Base-by-base conservation (phyloP, 2,329 filamentous ascomycete genomes). In the Akanthomyces lecanii region DNA sequence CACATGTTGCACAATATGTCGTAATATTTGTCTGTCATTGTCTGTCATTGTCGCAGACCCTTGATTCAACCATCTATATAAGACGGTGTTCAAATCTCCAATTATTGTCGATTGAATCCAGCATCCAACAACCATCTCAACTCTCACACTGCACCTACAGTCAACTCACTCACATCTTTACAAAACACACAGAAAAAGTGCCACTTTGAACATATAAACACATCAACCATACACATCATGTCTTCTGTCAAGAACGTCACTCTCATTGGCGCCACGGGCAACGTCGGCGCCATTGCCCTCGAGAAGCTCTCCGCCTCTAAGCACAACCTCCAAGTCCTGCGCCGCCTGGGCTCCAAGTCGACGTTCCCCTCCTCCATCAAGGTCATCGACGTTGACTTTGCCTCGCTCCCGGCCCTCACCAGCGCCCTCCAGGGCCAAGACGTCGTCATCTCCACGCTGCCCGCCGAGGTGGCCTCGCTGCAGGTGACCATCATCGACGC, bases 401-500 rank as follows among this genome's bases (percentile, higher is more conserved):
- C 77, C 45, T 76, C 74, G 1, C 69, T 77, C 4, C 67, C 74
- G 1, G 79, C 79, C 47, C 75, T 86, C 14, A 76, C 71, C 10
- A 61, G 72, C 2, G 79, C 79, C 0, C 77, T 86, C 53, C 66
- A 76, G 57, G 81, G 78, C 23, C 78, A 83, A 63, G 82, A 85
- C 66, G 83, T 80, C 3, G 74, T 84, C 18, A 67, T 85, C 40
- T 78, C 77, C 16, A 72, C 78, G 1, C 74, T 83, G 38, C 77
- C 75, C 25, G 67, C 80, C 16, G 55, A 59, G 5, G 59, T 61
- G 21, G 23, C 62, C 23, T 80, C 84, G 62, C 71, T 73, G 18
- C 82, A 85, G 66, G 71, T 72, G 30, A 74, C 74, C 30, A 71
- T 85, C 65, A 78, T 84, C 51, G 79, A 85, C 58, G 83, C 82